Conservation (phyloP, 768 basidiomycete genomes). For the Boletus tylopilopsis region DNA sequence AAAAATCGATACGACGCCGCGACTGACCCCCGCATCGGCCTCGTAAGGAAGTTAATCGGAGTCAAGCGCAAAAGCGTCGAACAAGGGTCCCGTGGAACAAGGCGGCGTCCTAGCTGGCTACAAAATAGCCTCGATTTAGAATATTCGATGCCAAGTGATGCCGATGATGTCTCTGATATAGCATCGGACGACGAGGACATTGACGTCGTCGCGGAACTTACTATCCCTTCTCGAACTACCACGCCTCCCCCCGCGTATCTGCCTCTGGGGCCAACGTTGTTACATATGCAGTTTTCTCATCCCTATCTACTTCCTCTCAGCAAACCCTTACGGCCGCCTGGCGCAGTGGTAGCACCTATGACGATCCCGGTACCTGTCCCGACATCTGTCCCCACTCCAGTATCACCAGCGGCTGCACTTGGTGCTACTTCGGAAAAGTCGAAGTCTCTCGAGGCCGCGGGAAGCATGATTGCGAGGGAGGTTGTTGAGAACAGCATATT, state of each 20-base stretch:
- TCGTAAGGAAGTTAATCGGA: conserved; percentile 64
- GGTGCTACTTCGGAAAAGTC: conserved; percentile 63
- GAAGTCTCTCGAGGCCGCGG: conserved; percentile 65
- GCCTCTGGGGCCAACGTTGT: conserved; percentile 63
- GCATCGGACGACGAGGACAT: conserved; percentile 41
- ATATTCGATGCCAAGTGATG: conserved; percentile 29
- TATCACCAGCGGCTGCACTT: conserved; percentile 72
- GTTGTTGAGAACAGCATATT: conserved; percentile 71
- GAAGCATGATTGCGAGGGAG: conserved; percentile 59
- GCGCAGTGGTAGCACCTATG: conserved; percentile 45
- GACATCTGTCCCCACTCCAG: conserved; percentile 74
- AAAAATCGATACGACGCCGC: conserved; percentile 48
- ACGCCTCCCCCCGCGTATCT: conserved; percentile 73
- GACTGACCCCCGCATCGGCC: conserved; percentile 70
- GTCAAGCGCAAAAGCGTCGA: conserved; percentile 60
- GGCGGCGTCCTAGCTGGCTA: conserved; percentile 41
- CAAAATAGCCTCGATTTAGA: conserved; percentile 48
- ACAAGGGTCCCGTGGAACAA: conserved; percentile 34
- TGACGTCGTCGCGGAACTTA: conserved; percentile 24
- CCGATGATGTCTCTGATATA: conserved; percentile 37
- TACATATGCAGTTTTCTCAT: conserved; percentile 70
- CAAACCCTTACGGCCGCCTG: conserved; percentile 57
- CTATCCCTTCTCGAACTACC: conserved; percentile 46
- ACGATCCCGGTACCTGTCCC: conserved; percentile 38
- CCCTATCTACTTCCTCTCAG: conserved; percentile 57